Conservation (phyloP, 805 yeast species). For the Pichia gijzeniarum region DNA sequence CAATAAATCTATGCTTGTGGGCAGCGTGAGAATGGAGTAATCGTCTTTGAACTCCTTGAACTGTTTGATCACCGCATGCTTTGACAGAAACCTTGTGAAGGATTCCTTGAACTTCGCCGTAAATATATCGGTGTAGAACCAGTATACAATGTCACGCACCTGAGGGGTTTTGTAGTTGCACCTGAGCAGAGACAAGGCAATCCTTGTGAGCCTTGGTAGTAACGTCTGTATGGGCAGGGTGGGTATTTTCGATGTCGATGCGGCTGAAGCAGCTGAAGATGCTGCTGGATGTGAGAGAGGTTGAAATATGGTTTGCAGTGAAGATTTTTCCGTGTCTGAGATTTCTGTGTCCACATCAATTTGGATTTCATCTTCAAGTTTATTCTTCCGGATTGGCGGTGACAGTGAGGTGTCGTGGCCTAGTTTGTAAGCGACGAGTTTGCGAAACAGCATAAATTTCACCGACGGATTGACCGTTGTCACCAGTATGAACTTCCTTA, state of each 20-base stretch:
- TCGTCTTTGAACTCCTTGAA: conserved; percentile 27
- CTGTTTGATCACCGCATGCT: conserved; percentile 15
- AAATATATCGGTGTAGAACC: conserved; percentile 19
- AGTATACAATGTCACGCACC: conserved; percentile 16
- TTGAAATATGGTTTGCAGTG: conserved; percentile 2
- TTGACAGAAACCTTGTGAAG: conserved; percentile 18
- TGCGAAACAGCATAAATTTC: conserved; percentile 19
- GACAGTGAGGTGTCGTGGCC: conserved; percentile 1
- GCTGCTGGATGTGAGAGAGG: conserved; percentile 6
- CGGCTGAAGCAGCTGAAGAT: conserved; percentile 3
- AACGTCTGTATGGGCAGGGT: conserved; percentile 8
- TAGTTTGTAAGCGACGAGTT: conserved; percentile 12
- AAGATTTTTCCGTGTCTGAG: not conserved
- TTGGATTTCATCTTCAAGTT: not conserved
- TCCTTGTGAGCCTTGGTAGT: not conserved
- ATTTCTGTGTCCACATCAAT: not conserved
- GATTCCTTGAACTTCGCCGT: conserved; percentile 20
- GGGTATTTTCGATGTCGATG: conserved; percentile 8
- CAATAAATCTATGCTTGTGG: conserved; percentile 7
- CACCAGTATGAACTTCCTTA: conserved; percentile 30
- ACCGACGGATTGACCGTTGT: conserved; percentile 20
- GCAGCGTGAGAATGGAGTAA: conserved; percentile 8
- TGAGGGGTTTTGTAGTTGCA: conserved; percentile 6
- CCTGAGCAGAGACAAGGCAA: conserved; percentile 1
- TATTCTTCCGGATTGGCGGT: conserved; percentile 5